phyloP scores from a whole-genome alignment of 2,329 filamentous ascomycete genomes.

The Lecanicillium sp. region DNA sequence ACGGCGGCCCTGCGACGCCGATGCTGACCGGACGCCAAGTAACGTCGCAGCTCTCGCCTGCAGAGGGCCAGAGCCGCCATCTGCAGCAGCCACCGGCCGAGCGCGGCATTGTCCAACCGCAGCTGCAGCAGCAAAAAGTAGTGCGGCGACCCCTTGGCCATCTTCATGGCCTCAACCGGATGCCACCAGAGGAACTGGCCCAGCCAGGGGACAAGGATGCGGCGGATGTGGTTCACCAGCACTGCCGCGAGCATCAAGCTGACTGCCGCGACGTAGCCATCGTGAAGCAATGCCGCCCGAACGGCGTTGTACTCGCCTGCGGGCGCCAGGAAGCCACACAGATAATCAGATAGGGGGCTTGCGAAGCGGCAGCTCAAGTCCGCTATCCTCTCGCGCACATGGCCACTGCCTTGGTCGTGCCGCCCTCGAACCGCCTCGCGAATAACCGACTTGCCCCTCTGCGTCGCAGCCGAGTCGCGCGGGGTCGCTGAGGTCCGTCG shows the following conservation, averaged over 20 bases:
- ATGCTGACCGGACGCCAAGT: not conserved
- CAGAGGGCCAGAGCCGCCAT: conserved; percentile 4
- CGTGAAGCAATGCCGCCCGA: conserved; percentile 14
- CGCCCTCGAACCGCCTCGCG: not conserved
- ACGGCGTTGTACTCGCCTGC: conserved; percentile 4
- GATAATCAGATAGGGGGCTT: not conserved
- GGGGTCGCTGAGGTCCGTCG: not conserved
- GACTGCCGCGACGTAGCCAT: conserved; percentile 17
- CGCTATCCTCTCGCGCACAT: not conserved
- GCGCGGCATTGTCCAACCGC: conserved; percentile 5
- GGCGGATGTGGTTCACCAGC: conserved; percentile 30
- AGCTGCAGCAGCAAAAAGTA: conserved; percentile 21
- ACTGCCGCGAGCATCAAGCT: conserved; percentile 25
- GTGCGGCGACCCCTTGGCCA: conserved; percentile 26
- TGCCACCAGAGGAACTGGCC: conserved; percentile 20
- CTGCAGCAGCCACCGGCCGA: conserved; percentile 8
- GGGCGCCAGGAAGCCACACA: conserved; percentile 2
- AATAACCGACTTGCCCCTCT: not conserved
- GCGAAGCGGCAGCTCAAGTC: not conserved
- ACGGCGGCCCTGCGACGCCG: conserved; percentile 1
- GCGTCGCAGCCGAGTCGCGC: not conserved
- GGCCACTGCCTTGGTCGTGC: not conserved
- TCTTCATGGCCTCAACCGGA: conserved; percentile 26
- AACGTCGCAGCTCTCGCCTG: conserved; percentile 2
- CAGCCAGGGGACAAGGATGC: conserved; percentile 21